phyloP scores from a whole-genome alignment of 805 yeast species.

The Kuraishia hungarica region DNA sequence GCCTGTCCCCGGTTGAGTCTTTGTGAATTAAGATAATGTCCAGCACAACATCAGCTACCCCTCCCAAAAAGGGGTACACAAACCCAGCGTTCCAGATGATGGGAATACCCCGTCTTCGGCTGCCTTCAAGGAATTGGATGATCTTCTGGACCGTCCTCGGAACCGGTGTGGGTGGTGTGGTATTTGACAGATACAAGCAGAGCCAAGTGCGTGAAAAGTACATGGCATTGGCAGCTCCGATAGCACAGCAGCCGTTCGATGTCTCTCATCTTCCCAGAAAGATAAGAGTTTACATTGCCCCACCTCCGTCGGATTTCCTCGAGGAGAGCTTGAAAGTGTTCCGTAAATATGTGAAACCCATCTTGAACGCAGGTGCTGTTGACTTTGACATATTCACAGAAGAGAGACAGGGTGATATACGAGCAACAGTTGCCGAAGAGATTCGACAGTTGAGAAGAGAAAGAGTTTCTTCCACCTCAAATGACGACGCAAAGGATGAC shows the following conservation, averaged over 20 bases:
- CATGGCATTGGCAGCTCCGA: conserved; percentile 48
- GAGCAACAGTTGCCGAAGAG: conserved; percentile 73
- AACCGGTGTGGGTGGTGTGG: conserved; percentile 61
- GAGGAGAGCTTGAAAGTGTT: conserved; percentile 68
- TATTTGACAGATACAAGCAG: conserved; percentile 74
- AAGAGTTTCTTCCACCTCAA: conserved; percentile 15
- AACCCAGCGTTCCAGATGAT: conserved; percentile 79
- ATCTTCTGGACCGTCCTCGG: conserved; percentile 75
- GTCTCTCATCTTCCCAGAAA: conserved; percentile 59
- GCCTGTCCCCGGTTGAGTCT: no score
- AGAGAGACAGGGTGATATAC: conserved; percentile 81
- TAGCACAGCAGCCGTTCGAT: conserved; percentile 36
- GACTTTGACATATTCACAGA: conserved; percentile 77
- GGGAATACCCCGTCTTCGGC: conserved; percentile 70
- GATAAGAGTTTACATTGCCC: conserved; percentile 77
- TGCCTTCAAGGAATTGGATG: conserved; percentile 92
- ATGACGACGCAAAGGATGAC: conserved; percentile 3
- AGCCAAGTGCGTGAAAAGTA: conserved; percentile 54
- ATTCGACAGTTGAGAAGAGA: conserved; percentile 62
- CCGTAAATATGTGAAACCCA: conserved; percentile 76
- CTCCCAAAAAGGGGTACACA: conserved; percentile 27
- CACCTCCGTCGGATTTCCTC: conserved; percentile 92
- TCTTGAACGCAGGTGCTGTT: conserved; percentile 73
- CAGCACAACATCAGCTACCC: neutral
- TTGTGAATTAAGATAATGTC: no score